Percentiles rank a stretch among this genome's conserved stretches.
phyloP scores from a whole-genome alignment of 306 rosid genomes.

The Prunus campanulata region DNA sequence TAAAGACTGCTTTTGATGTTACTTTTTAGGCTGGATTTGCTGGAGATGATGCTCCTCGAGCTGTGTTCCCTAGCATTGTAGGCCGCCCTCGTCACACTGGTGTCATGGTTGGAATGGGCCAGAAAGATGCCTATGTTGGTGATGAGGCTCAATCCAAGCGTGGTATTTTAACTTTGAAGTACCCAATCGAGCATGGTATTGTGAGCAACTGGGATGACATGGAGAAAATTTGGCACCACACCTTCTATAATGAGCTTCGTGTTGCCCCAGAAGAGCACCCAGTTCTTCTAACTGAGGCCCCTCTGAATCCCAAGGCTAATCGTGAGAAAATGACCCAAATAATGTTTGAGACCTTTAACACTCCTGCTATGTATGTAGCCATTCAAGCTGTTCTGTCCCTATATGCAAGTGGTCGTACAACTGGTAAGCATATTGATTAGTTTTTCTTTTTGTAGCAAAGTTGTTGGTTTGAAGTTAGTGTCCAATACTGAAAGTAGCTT shows the following conservation, averaged over 20 bases:
- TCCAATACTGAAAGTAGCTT: not conserved
- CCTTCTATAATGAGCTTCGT: slow-evolving; percentile 97
- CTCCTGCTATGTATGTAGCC: slow-evolving; percentile 99
- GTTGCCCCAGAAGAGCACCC: slow-evolving; percentile 99
- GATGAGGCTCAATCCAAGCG: slow-evolving; percentile 99
- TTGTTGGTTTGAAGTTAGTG: slow-evolving; percentile 9
- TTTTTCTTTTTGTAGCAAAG: slow-evolving; percentile 7
- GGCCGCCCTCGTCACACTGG: slow-evolving; percentile 99
- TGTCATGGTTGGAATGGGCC: slow-evolving; percentile 99
- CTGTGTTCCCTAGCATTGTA: slow-evolving; percentile 97
- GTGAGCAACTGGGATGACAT: slow-evolving; percentile 99
- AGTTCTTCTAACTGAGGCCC: slow-evolving; percentile 96
- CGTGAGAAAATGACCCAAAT: slow-evolving; percentile 99
- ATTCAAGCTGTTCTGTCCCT: slow-evolving; percentile 98
- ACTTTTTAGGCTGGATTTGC: slow-evolving; percentile 88
- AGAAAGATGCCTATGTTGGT: slow-evolving; percentile 98
- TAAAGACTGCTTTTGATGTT: slow-evolving; percentile 9
- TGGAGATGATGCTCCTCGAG: slow-evolving; percentile 99
- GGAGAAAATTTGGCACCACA: slow-evolving; percentile 99
- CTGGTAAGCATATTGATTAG: slow-evolving; percentile 56
- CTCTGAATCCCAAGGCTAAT: slow-evolving; percentile 95
- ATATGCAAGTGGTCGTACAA: slow-evolving; percentile 98
- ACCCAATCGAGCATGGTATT: slow-evolving; percentile 98
- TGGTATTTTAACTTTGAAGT: slow-evolving; percentile 90
- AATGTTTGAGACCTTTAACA: slow-evolving; percentile 95